Conservation (phyloP, 1,284 basidiomycete species). For the Rhodotorula sp. region DNA sequence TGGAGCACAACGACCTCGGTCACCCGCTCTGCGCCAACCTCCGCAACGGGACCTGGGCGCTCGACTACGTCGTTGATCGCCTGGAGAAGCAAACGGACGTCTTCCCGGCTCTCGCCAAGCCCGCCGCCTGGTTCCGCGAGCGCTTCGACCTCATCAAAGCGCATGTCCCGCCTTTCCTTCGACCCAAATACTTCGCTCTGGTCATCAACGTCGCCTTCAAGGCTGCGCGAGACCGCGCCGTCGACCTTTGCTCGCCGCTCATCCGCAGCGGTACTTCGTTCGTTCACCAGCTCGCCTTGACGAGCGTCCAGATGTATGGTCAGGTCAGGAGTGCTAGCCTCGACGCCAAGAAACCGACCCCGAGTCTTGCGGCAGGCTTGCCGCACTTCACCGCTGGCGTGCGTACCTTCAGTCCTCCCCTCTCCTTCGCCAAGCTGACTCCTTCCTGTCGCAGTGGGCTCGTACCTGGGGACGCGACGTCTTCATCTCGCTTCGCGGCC, state of each 20-base stretch:
- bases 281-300: conserved; percentile 81
- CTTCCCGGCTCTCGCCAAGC: conserved; percentile 66
- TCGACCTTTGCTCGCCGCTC: conserved; percentile 85
- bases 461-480: conserved; percentile 96
- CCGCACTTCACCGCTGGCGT: conserved; percentile 79
- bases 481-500: conserved; percentile 77
- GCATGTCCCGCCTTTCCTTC: conserved; percentile 74
- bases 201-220: conserved; percentile 87
- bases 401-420: background rate
- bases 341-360: conserved; percentile 61
- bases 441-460: conserved; percentile 61
- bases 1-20: conserved; percentile 84
- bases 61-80: conserved; percentile 76
- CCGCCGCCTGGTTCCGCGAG: conserved; percentile 77
- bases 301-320: conserved; percentile 88
- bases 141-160: conserved; percentile 74
- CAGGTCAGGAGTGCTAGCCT: conserved; percentile 82
- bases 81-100: conserved; percentile 67
- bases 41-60: conserved; percentile 80
- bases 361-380: conserved; percentile 87
- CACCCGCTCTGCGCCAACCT: conserved; percentile 84
- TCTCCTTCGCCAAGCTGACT: background rate
- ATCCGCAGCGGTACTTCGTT: conserved; percentile 79
- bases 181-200: conserved; percentile 90
- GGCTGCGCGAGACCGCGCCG: conserved; percentile 70